Evolutionary conservation across 2,329 filamentous ascomycete species (phyloP).

Genomic region (Fusarium foetens): DNA sequence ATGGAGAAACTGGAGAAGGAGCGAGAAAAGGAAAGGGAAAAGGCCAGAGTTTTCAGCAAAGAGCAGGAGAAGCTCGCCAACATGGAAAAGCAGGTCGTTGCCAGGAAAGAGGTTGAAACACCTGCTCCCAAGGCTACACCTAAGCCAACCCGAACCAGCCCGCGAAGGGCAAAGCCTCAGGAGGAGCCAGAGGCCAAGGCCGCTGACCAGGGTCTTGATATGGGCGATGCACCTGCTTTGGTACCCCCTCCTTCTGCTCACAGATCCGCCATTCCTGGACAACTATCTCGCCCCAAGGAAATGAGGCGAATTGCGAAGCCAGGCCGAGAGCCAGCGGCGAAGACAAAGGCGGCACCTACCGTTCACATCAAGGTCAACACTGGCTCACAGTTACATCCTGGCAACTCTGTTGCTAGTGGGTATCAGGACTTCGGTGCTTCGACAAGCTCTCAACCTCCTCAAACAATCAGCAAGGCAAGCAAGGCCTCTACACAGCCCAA

Average conservation of each 20-base stretch:
- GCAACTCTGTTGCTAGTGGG: conserved; percentile 65
- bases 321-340: conserved; percentile 66
- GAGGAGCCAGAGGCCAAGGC: conserved; percentile 42
- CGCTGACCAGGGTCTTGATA: conserved; percentile 60
- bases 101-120: conserved; percentile 64
- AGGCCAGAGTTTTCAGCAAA: conserved; percentile 68
- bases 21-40: conserved; percentile 76
- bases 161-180: conserved; percentile 59
- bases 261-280: conserved; percentile 59
- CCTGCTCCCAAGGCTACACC: conserved; percentile 53
- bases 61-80: conserved; percentile 65
- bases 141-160: conserved; percentile 61
- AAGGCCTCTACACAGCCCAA: conserved; percentile 72
- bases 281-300: conserved; percentile 61
- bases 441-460: conserved; percentile 52
- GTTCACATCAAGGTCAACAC: conserved; percentile 75
- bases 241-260: conserved; percentile 72
- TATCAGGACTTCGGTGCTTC: conserved; percentile 58
- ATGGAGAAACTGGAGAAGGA: conserved; percentile 72
- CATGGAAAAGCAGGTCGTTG: conserved; percentile 63
- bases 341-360: conserved; percentile 73
- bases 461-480: conserved; percentile 72
- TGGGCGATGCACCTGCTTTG: conserved; percentile 63
- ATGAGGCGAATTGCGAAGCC: conserved; percentile 71
- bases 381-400: conserved; percentile 69